These are phyloP conservation scores for Botrytis paeoniae DNA, from an alignment of 2,329 filamentous ascomycete species.

Conservation along the genomic window DNA sequence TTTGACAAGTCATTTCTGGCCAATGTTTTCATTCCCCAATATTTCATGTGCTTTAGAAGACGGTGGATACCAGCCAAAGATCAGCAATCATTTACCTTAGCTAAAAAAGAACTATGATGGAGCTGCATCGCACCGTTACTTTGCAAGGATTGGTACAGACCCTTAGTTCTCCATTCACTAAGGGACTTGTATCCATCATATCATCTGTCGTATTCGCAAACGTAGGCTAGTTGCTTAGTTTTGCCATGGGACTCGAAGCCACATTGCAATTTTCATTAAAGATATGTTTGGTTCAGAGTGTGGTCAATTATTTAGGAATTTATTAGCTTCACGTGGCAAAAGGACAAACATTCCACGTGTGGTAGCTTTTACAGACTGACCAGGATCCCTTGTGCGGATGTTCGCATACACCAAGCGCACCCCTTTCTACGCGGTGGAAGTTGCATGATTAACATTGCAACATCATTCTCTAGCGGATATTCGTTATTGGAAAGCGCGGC, in stretches of 20 bases:
- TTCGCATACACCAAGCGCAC: background rate
- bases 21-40: background rate
- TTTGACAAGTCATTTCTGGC: background rate
- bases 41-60: background rate
- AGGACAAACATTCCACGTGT: background rate
- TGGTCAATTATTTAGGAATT: background rate
- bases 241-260: background rate
- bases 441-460: background rate
- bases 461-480: background rate
- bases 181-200: background rate
- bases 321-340: background rate
- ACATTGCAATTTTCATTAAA: background rate
- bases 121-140: background rate
- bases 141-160: background rate
- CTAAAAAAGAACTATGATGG: background rate
- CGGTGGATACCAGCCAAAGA: background rate
- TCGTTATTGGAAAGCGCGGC: background rate
- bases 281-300: background rate
- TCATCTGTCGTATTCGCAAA: background rate
- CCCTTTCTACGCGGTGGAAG: conserved; percentile 6
- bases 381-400: conserved; percentile 7
- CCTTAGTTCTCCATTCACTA: background rate
- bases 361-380: background rate
- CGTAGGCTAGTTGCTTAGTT: background rate
- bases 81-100: background rate